These are phyloP conservation scores for Phaeodactylum tricornutum DNA, from an alignment of 108 stramenopile genomes.

Conservation along the genomic window DNA sequence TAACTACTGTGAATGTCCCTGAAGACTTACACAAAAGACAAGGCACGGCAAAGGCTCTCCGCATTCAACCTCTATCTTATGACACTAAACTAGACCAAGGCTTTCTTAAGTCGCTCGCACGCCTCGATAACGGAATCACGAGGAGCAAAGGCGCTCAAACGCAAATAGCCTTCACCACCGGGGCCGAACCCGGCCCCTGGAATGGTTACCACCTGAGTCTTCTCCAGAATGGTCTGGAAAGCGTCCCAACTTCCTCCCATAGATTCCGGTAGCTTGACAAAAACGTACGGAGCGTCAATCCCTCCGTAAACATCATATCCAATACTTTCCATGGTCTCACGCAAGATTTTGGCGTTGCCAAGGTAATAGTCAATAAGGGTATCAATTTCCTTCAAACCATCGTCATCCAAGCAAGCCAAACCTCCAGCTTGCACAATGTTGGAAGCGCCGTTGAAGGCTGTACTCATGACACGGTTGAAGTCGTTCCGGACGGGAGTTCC, in stretches of 20 bases:
- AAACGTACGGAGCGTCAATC: conserved; percentile 91
- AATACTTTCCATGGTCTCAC: conserved; percentile 73
- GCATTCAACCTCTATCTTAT: conserved; percentile 4
- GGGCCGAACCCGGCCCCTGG: conserved; percentile 98
- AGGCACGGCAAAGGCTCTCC: too few species aligned
- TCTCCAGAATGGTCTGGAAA: conserved; percentile 89
- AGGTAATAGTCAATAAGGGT: conserved; percentile 95
- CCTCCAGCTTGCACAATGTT: conserved; percentile 95
- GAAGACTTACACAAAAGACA: too few species aligned
- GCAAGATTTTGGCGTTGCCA: conserved; percentile 86
- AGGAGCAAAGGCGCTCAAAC: conserved; percentile 90
- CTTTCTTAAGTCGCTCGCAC: conserved; percentile 73
- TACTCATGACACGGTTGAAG: conserved; percentile 97
- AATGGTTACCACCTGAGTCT: conserved; percentile 95
- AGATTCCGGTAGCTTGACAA: conserved; percentile 82
- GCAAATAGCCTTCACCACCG: conserved; percentile 94
- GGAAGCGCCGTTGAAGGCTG: conserved; percentile 95
- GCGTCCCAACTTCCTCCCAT: conserved; percentile 86
- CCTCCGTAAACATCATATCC: conserved; percentile 89
- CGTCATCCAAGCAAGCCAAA: conserved; percentile 86
- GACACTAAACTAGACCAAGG: conserved; percentile 36
- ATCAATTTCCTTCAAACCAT: conserved; percentile 88
- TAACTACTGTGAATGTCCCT: too few species aligned
- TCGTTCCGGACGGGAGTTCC: conserved; percentile 82
- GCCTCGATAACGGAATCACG: conserved; percentile 85